Evolutionary conservation across 2,329 filamentous ascomycete genomes (phyloP), one percentile per base, ranked within the genome.

Genomic region (Sphaerulina populicola): DNA sequence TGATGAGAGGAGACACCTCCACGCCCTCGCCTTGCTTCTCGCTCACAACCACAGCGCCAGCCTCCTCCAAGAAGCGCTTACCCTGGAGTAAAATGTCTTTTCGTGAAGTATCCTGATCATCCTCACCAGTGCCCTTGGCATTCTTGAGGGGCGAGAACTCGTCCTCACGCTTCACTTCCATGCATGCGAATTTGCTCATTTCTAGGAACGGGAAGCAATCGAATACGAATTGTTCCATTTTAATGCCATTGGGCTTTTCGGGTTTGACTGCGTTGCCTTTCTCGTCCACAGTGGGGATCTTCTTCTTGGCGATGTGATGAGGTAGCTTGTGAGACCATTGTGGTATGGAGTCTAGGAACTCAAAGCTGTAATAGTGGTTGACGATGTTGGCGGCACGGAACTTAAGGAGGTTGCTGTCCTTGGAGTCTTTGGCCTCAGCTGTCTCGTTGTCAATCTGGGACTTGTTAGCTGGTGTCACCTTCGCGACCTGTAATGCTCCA

Each of bases 71-170:
- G 90, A 93, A 98, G 63, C 86, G 83, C 71, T 82, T 81, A 40
- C 93, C 93, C 72, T 97, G 93, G 41, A 77, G 74, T 82, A 95
- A 85, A 67, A 97, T 94, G 68, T 97, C 88, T 59, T 76, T 77
- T 72, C 84, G 88, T 77, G 89, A 95, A 45, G 93, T 98, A 61
- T 95, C 89, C 9, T 88, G 86, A 69, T 96, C 88, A 66, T 98
- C 93, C 72, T 95, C 86, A 30, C 87, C 88, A 37, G 87, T 89
- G 49, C 89, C 88, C 57, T 76, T 78, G 9, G 81, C 81, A 66
- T 98, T 98, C 82, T 98, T 98, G 60, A 98, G 75, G 4, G 93
- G 93, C 27, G 89, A 96, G 75, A 98, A 98, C 73, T 98, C 93
- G 62, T 98, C 93, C 74, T 96, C 90, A 55, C 93, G 88, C 70